These are phyloP conservation scores for Paspalum notatum DNA, from an alignment of 176 grass and related monocot genomes.

Conservation along the genomic window DNA sequence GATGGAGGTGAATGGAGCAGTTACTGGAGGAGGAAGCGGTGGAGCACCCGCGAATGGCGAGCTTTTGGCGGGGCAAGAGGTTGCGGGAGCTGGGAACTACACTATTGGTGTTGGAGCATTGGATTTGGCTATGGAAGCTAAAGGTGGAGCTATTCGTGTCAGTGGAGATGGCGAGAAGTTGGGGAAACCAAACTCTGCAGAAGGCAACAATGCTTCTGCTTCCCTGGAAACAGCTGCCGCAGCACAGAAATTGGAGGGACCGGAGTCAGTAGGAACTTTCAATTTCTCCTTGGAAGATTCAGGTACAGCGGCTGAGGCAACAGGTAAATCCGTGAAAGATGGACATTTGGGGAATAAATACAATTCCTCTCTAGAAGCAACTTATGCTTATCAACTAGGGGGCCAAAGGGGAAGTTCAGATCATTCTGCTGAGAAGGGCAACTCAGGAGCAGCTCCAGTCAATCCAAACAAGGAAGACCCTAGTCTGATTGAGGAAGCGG, in stretches of 20 bases:
- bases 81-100: slow-evolving; percentile 30
- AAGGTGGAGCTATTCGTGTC: neutral
- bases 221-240: neutral
- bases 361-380: slow-evolving; percentile 41
- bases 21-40: slow-evolving; percentile 22
- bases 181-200: slow-evolving; percentile 8
- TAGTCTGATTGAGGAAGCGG: slow-evolving; percentile 17
- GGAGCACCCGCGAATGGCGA: slow-evolving; percentile 25
- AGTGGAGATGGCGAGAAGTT: neutral
- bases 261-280: neutral
- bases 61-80: slow-evolving; percentile 18
- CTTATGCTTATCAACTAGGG: slow-evolving; percentile 20
- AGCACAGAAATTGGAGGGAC: slow-evolving; percentile 20
- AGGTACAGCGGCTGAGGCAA: neutral
- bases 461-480: slow-evolving; percentile 10
- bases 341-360: neutral
- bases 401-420: neutral
- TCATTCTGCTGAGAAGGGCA: slow-evolving; percentile 30
- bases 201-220: slow-evolving; percentile 18
- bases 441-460: slow-evolving; percentile 1
- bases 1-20: neutral
- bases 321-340: slow-evolving; percentile 17
- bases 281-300: slow-evolving; percentile 42
- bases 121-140: slow-evolving; percentile 5
- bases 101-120: slow-evolving; percentile 20